These are phyloP conservation scores for Chenopodium suecicum DNA, from an alignment of 148 eudicot species.

Conservation along the genomic window DNA sequence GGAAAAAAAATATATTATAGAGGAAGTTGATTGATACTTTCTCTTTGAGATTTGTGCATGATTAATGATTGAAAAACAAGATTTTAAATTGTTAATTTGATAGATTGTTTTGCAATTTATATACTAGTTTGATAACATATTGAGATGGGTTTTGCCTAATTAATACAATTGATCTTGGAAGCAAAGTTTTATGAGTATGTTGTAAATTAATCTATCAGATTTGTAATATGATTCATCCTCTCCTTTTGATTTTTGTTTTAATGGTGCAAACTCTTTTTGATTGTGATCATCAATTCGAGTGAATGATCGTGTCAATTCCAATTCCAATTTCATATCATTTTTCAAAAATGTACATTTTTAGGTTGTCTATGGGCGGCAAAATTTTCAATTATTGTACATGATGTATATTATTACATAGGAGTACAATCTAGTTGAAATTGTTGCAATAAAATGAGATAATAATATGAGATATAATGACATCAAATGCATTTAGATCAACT, in stretches of 20 bases:
- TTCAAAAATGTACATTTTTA: background rate
- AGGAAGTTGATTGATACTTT: background rate
- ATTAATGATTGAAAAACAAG: background rate
- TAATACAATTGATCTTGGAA: background rate
- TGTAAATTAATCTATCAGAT: background rate
- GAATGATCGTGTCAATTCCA: background rate
- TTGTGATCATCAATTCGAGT: background rate
- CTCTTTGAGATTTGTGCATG: constrained; percentile 8
- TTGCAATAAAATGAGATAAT: no score
- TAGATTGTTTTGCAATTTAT: background rate
- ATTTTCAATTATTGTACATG: background rate
- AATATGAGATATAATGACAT: no score
- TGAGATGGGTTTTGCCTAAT: no score
- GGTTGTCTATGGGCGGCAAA: background rate
- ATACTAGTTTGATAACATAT: background rate
- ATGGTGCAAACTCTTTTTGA: background rate
- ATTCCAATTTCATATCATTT: background rate
- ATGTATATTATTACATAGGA: no score
- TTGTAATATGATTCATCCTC: background rate
- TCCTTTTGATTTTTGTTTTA: no score
- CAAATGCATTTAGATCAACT: no score
- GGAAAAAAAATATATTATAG: background rate
- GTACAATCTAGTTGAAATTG: no score
- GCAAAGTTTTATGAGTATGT: background rate
- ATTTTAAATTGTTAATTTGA: background rate